Base-by-base conservation (phyloP, 768 basidiomycete species). In the Strobilomyces echinocephalus region DNA sequence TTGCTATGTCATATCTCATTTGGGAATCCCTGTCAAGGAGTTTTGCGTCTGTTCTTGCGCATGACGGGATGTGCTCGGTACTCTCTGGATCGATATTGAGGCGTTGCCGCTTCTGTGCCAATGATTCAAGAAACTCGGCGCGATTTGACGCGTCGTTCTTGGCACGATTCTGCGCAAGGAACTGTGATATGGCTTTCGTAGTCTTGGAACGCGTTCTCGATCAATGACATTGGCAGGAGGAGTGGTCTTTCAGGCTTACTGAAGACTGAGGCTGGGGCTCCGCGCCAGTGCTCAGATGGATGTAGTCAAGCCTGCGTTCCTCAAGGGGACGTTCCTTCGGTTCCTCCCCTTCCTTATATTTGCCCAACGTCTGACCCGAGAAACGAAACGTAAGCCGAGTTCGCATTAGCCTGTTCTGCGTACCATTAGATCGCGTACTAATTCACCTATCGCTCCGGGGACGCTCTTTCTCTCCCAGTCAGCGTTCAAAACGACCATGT, bases 1-100 rank as follows among this genome's bases (percentile, higher is more conserved):
- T 88, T n/a, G 85, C 85, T 56, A 92, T 87, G 65, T 92, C 90
- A 58, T 91, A 91, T 65, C 87, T 88, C 76, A 91, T 89, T 62
- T 91, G 90, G 1, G 81, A 72, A 52, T 89, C 86, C 36, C 90
- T 74, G 65, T 91, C 81, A 31, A 88, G 69, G 0, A 77, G 72
- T 63, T 82, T 87, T 34, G 88, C 84, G 54, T 90, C 86, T 4
- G 81, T 79, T 9, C 89, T 81, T 12, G 89, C 89, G 60, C 88
- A 91, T 4, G 87, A 86, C 15, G 76, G 66, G 20, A 66, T 60
- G 9, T 62, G 52, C 11, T 66, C 69, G 3, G 75, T 60, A 8
- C 68, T 58, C 21, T 65, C 70, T 14, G 67, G 67, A 20, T 71
- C 72, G 36, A 69, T 61, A n/a, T 69, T 66, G 8, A 78, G 59